Percentiles rank a stretch among this genome's conserved stretches.
phyloP scores from a whole-genome alignment of 305 asterid species.

The Rubia tinctorum region DNA sequence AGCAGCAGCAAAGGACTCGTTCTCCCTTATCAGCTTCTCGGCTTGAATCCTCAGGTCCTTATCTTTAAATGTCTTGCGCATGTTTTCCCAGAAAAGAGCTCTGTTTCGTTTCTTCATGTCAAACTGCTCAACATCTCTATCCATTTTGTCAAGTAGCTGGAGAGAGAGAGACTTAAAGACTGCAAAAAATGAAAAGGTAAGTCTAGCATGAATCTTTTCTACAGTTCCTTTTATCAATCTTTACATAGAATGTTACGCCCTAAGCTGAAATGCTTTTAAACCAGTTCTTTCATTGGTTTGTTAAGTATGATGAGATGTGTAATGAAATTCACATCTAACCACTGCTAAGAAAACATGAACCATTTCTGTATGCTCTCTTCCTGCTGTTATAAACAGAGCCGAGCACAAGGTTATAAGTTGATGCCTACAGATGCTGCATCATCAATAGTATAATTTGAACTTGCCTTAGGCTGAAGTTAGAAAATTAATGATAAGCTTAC shows the following conservation, averaged over 20 bases:
- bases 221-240: neutral
- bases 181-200: neutral
- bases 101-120: conserved; percentile 48
- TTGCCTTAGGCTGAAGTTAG: neutral
- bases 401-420: neutral
- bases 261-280: neutral
- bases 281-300: neutral
- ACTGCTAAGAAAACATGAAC: neutral
- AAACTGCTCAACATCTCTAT: neutral
- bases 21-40: conserved; percentile 47
- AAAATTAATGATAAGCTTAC: neutral
- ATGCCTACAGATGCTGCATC: neutral
- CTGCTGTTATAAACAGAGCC: neutral
- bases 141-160: neutral
- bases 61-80: conserved; percentile 41
- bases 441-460: neutral
- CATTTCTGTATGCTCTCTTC: neutral
- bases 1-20: conserved; percentile 41
- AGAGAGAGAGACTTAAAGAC: neutral
- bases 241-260: neutral
- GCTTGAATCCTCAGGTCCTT: conserved; percentile 55
- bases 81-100: conserved; percentile 53
- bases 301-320: neutral
- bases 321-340: too few species aligned
- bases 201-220: neutral